Evolutionary conservation across 768 basidiomycete genomes (phyloP).

Genomic region (Lactifluus piperatus): DNA sequence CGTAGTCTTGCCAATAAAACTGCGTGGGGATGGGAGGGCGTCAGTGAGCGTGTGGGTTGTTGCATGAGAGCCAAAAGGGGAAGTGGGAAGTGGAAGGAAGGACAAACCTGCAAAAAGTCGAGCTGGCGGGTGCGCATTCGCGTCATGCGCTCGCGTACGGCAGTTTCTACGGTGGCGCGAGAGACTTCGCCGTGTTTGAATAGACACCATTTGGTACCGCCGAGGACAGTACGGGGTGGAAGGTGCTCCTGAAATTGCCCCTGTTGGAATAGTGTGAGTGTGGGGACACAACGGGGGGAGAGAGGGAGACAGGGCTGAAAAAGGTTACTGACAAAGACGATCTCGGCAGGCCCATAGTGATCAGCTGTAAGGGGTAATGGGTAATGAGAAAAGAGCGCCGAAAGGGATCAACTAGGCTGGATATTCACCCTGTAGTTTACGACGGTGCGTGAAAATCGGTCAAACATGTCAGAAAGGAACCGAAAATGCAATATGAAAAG

Average conservation of each 20-base stretch:
- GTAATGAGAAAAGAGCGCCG: not conserved
- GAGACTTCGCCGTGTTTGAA: constrained; percentile 48
- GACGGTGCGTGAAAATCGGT: constrained; percentile 1
- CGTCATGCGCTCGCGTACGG: constrained; percentile 58
- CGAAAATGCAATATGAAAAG: too few relatives aligned
- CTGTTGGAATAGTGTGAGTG: constrained; percentile 31
- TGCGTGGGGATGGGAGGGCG: constrained; percentile 25
- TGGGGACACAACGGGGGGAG: not conserved
- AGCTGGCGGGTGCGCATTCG: constrained; percentile 53
- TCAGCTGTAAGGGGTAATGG: constrained; percentile 43
- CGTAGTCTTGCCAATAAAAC: constrained; percentile 78
- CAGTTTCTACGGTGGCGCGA: constrained; percentile 48
- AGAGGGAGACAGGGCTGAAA: not conserved
- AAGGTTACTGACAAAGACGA: constrained; percentile 51
- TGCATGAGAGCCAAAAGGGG: not conserved
- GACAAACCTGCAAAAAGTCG: constrained; percentile 63
- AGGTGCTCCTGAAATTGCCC: constrained; percentile 56
- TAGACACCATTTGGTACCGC: constrained; percentile 84
- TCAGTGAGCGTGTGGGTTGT: not conserved
- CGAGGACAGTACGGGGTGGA: constrained; percentile 39
- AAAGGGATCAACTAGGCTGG: too few relatives aligned
- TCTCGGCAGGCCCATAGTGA: constrained; percentile 80
- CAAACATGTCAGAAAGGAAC: not conserved
- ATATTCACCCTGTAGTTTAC: constrained; percentile 3
- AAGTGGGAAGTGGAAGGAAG: not conserved